Evolutionary conservation across 2,329 filamentous ascomycete species (phyloP).

Genomic region (Cercospora sojina): DNA sequence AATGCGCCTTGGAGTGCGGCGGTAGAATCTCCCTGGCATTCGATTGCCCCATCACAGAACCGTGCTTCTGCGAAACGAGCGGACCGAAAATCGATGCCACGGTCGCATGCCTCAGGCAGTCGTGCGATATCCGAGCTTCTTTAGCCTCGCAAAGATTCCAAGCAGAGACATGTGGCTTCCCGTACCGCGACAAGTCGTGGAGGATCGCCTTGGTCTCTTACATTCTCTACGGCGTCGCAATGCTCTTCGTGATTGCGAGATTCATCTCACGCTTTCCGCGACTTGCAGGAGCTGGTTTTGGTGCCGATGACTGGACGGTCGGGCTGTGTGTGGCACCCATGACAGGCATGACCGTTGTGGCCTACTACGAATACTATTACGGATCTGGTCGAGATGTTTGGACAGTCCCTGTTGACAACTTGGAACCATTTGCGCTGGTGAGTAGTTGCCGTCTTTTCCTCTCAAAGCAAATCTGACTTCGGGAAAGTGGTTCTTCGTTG

Average conservation of each 20-base stretch:
- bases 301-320: constrained; percentile 9
- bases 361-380: constrained; percentile 6
- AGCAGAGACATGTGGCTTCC: not conserved
- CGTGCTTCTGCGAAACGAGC: constrained; percentile 1
- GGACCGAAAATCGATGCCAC: constrained; percentile 6
- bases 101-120: not conserved
- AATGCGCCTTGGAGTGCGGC: not conserved
- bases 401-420: not conserved
- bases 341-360: constrained; percentile 9
- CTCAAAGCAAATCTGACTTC: too few relatives aligned
- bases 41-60: constrained; percentile 5
- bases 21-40: not conserved
- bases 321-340: not conserved
- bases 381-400: constrained; percentile 11
- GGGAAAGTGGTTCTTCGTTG: constrained; percentile 17
- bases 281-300: constrained; percentile 4
- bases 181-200: not conserved
- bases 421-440: constrained; percentile 4
- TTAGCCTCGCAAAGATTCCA: constrained; percentile 8
- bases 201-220: not conserved
- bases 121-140: not conserved
- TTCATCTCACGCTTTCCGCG: constrained; percentile 9
- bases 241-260: constrained; percentile 7
- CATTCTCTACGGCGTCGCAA: constrained; percentile 12
- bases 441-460: not conserved